These are phyloP conservation scores for Zygnema cylindricum DNA, from an alignment of 139 green algal genomes.

Conservation along the genomic window DNA sequence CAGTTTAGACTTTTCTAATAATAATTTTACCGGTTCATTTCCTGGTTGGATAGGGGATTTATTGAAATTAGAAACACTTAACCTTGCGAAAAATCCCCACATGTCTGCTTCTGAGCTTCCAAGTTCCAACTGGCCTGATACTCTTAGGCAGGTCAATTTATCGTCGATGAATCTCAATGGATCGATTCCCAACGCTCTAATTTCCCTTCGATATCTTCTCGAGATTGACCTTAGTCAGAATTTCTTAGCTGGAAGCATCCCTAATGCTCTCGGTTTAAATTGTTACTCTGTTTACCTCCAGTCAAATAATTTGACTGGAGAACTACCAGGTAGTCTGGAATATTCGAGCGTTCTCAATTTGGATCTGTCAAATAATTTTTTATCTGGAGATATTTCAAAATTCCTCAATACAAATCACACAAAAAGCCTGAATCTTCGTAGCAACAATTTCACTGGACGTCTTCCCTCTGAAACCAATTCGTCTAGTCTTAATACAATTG, in stretches of 20 bases:
- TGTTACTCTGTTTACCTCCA: not conserved
- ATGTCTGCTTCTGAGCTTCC: not conserved
- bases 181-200: not conserved
- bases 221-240: constrained; percentile 31
- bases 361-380: not conserved
- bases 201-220: not conserved
- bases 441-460: not conserved
- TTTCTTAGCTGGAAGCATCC: constrained; percentile 22
- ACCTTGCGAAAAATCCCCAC: not conserved
- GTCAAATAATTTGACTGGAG: not conserved
- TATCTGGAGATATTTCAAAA: not conserved
- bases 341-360: not conserved
- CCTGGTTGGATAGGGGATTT: not conserved
- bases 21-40: not conserved
- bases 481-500: not conserved
- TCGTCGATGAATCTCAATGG: constrained; percentile 13
- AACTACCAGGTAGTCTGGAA: not conserved
- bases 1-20: not conserved
- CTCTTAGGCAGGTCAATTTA: not conserved
- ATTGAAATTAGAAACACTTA: not conserved
- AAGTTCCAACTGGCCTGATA: not conserved
- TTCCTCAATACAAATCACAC: not conserved
- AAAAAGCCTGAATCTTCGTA: not conserved
- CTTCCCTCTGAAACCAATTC: not conserved
- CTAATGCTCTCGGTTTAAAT: not conserved